Evolutionary conservation across 2,329 filamentous ascomycete species (phyloP).

Genomic region (Diaporthe eres): DNA sequence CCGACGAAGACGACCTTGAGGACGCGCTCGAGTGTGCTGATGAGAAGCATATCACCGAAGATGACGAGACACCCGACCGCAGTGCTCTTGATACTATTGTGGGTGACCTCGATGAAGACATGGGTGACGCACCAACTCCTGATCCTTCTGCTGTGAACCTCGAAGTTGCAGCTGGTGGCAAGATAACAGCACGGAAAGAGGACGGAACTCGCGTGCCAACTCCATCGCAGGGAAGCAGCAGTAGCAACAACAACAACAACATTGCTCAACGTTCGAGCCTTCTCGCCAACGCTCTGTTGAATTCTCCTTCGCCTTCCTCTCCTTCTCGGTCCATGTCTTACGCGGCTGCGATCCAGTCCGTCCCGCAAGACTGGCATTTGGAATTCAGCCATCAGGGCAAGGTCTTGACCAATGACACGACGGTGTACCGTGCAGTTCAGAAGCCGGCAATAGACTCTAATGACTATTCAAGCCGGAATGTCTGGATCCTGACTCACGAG

Average conservation of each 20-base stretch:
- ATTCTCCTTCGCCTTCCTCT: slow-evolving; percentile 63
- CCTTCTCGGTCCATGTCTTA: slow-evolving; percentile 82
- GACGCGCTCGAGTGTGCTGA: slow-evolving; percentile 92
- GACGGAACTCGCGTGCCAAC: slow-evolving; percentile 91
- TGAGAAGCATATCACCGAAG: slow-evolving; percentile 84
- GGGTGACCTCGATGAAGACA: slow-evolving; percentile 90
- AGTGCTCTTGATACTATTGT: slow-evolving; percentile 86
- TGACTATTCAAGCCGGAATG: slow-evolving; percentile 79
- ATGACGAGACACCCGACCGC: slow-evolving; percentile 76
- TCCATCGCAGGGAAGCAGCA: slow-evolving; percentile 70
- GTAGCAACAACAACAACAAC: slow-evolving; percentile 52
- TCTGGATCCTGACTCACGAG: slow-evolving; percentile 92
- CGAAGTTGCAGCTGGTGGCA: slow-evolving; percentile 88
- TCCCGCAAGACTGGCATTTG: slow-evolving; percentile 96
- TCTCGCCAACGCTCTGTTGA: slow-evolving; percentile 57
- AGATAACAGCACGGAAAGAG: slow-evolving; percentile 91
- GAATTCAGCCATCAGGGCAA: slow-evolving; percentile 92
- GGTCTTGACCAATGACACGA: slow-evolving; percentile 89
- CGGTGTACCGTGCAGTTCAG: slow-evolving; percentile 95
- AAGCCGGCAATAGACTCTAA: slow-evolving; percentile 66
- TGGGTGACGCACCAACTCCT: slow-evolving; percentile 78
- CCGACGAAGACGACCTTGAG: slow-evolving; percentile 73
- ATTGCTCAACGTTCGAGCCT: slow-evolving; percentile 58
- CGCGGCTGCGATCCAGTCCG: slow-evolving; percentile 83
- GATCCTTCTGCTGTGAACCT: slow-evolving; percentile 92